A percentile compares a stretch with the other conserved stretches of the same genome.
Evolutionary conservation across 371 early-diverging fungal genomes (phyloP).

Genomic region (Conidiobolus incongruus): DNA sequence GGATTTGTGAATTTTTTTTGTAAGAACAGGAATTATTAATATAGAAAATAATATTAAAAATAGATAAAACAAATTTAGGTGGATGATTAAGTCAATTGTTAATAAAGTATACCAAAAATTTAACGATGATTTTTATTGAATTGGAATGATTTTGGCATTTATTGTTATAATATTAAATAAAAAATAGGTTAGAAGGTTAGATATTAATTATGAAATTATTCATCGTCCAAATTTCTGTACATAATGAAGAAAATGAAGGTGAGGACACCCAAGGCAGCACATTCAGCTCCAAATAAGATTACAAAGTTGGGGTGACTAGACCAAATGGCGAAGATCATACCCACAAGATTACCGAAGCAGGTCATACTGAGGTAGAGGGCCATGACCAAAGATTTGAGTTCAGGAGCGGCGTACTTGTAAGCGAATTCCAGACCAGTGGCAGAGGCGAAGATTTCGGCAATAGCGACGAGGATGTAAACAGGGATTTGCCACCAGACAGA

Average conservation of each 20-base stretch:
- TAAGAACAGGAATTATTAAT: no score
- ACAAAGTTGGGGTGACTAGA: conserved; percentile 38
- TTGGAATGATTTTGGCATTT: no score
- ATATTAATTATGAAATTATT: not conserved
- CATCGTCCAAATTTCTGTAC: conserved; percentile 10
- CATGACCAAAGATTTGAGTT: conserved; percentile 55
- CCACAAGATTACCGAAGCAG: conserved; percentile 35
- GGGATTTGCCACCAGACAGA: conserved; percentile 41
- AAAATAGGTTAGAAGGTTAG: no score
- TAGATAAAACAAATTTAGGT: no score
- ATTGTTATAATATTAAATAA: no score
- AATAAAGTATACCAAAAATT: no score
- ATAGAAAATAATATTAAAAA: no score
- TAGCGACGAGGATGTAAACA: conserved; percentile 31
- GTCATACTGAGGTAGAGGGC: conserved; percentile 42
- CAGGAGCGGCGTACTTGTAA: conserved; percentile 42
- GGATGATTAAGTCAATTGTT: no score
- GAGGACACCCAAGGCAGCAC: conserved; percentile 15
- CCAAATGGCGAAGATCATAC: conserved; percentile 36
- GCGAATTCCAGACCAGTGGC: conserved; percentile 60
- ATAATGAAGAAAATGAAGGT: conserved; percentile 13
- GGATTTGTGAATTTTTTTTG: no score
- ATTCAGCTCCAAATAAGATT: conserved; percentile 34
- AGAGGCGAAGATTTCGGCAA: conserved; percentile 30
- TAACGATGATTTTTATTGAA: no score